Evolutionary conservation across 257 asterid genomes (phyloP), one percentile per base, ranked within the genome.

Genomic region (Solanum chmielewskii): DNA sequence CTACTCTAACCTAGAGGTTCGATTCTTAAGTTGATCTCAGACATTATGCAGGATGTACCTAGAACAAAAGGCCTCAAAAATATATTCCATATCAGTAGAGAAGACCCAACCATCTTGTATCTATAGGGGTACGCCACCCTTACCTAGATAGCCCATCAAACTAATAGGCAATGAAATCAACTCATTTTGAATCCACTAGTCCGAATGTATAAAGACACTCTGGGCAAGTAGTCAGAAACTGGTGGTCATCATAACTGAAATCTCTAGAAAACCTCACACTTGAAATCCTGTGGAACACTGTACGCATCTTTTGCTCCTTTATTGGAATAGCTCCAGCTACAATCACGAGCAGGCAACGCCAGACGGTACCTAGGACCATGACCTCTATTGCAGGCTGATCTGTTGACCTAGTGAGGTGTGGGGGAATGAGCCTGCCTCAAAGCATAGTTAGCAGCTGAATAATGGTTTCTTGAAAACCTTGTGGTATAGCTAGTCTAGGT

Each of bases 361-460:
- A 18, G 9, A 10, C 7, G 62, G 10, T 52, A 52, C n/a, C n/a
- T 6, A 0, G 9, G 2, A 9, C 2, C 0, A 6, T 16, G 11
- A n/a, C 11, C 21, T 52, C 4, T 18, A 0, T 0, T 52, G 1
- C 3, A 6, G 3, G n/a, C 62, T 2, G 4, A 18, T 18, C 23
- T 2, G 11, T 4, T 0, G 9, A 18, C 23, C 10, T 52, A 3
- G 9, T 52, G 4, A 0, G 10, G 10, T 52, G 4, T 18, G 6
- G 23, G 10, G 62, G n/a, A 10, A 16, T 21, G 62, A 16, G 1
- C 10, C 16, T 16, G 0, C 62, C 62, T 18, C n/a, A 0, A 16
- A 52, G 62, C 1, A 52, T 52, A 18, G 62, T 52, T 23, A 52
- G 23, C 10, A 52, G 23, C 4, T 52, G 10, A 16, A 9, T 52